Base-by-base conservation (phyloP, 768 basidiomycete species). In the Leccinellum luteum region DNA sequence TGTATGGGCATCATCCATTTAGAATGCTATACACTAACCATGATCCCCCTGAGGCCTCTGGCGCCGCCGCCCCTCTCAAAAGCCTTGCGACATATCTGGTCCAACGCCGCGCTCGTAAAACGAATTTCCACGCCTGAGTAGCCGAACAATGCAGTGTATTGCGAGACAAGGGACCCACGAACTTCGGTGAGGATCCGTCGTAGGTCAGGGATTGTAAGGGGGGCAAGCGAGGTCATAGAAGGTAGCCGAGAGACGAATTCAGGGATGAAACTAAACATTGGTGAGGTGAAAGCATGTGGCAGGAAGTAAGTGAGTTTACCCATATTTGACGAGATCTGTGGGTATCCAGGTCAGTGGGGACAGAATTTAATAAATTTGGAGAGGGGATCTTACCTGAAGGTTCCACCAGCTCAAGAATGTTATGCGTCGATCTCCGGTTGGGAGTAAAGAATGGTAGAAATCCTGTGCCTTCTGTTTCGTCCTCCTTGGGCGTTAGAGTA, bases 201-300 rank as follows among this genome's bases (percentile, higher is more conserved):
- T 17, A 98, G 79, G 71, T 98, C 96, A 12, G 83, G 69, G 10
- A 89, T 81, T 6, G 90, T 88, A 3, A 98, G 79, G 6, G 90
- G 88, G 6, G 87, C 73, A 6, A 98, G 81, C 1, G 92, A 85
- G 4, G 95, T 90, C 34, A 94, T 80, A n/a, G 93, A 88, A 5
- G 95, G 95, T n/a, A 97, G 74, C 28, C 96, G 89, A 17, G 91
- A 93, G 51, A 96, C 82, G 64, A 98, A 98, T 74, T 98, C 95
- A 23, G 95, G 95, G 57, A 98, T 98, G 61, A 97, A 90, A 3
- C 90, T 90, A 57, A 30, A 43, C 27, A 30, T 47, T 17, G 35
- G 34, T 70, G 47, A 35, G 63, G 44, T 23, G 9, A 34, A 23
- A 17, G 47, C 30, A 21, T 27, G 32, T 48, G 30, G 32, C 9